A percentile compares a stretch with the other conserved stretches of the same genome.
phyloP scores from a whole-genome alignment of 225 moss, liverwort and hornwort genomes.

The Polytrichum commune region DNA sequence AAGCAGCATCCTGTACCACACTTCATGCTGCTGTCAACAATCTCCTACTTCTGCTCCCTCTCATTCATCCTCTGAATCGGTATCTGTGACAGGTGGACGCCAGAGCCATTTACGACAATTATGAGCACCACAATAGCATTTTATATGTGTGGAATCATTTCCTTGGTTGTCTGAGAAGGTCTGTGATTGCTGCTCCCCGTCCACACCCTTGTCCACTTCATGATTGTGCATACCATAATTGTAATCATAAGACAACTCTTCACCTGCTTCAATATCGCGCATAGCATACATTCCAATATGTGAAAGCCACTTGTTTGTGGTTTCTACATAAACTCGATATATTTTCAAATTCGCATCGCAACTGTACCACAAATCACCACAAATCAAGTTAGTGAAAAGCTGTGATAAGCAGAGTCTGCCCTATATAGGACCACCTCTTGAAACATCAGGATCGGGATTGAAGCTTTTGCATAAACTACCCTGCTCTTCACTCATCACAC shows the following conservation, averaged over 20 bases:
- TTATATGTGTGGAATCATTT: slow-evolving; percentile 71
- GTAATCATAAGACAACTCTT: slow-evolving; percentile 91
- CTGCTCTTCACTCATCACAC: too few relatives aligned
- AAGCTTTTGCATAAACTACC: too few relatives aligned
- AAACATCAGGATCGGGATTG: too few relatives aligned
- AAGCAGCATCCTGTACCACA: neutral
- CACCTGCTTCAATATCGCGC: slow-evolving; percentile 84
- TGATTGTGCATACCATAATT: slow-evolving; percentile 68
- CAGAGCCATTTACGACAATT: slow-evolving; percentile 87
- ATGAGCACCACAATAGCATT: slow-evolving; percentile 71
- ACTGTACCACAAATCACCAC: slow-evolving; percentile 34
- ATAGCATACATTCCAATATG: slow-evolving; percentile 95
- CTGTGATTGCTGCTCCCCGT: slow-evolving; percentile 9
- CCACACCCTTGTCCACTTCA: slow-evolving; percentile 25
- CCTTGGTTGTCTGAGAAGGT: slow-evolving; percentile 34
- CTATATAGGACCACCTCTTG: neutral
- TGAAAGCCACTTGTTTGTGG: slow-evolving; percentile 64
- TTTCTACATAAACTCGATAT: slow-evolving; percentile 82
- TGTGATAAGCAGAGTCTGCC: neutral
- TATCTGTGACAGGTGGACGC: slow-evolving; percentile 49
- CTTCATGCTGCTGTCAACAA: neutral
- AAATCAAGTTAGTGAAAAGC: too few relatives aligned
- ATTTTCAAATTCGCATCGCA: slow-evolving; percentile 96
- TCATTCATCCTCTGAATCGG: slow-evolving; percentile 33
- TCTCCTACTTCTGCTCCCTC: slow-evolving; percentile 16